phyloP scores from a whole-genome alignment of 2,329 filamentous ascomycete species.

The Fragosphaeria purpurea region DNA sequence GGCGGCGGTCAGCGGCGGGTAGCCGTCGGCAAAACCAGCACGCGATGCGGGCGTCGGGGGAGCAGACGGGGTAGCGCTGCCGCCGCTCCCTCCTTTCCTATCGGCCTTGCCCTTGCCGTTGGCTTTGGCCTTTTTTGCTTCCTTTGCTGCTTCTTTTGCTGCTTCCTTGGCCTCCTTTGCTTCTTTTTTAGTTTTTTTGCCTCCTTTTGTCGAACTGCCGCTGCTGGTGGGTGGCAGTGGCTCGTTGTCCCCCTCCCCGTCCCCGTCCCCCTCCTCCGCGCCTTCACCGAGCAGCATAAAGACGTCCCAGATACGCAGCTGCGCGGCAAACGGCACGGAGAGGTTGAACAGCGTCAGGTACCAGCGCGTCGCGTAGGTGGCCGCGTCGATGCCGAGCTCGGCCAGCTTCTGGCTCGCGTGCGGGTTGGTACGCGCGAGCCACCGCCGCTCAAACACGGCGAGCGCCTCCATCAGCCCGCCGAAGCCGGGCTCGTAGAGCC shows the following conservation, averaged over 20 bases:
- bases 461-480: constrained; percentile 77
- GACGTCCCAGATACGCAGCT: constrained; percentile 94
- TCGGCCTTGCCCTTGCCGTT: no score
- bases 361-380: constrained; percentile 94
- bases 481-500: constrained; percentile 77
- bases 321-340: constrained; percentile 85
- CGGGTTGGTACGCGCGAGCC: constrained; percentile 62
- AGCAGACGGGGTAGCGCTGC: no score
- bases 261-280: neutral
- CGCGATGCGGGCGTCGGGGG: no score
- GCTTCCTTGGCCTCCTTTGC: no score
- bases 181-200: no score
- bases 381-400: constrained; percentile 71
- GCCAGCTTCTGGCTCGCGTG: constrained; percentile 64
- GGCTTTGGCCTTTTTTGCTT: no score
- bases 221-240: neutral
- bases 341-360: constrained; percentile 97
- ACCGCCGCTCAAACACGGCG: constrained; percentile 72
- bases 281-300: constrained; percentile 83
- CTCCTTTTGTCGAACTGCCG: neutral
- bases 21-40: constrained; percentile 3
- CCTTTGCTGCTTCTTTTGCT: no score
- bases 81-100: no score
- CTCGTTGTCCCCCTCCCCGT: neutral
- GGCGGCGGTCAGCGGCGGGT: constrained; percentile 39